Base-by-base conservation (phyloP, 495 filamentous ascomycete genomes). In the Lichina pygmaea region DNA sequence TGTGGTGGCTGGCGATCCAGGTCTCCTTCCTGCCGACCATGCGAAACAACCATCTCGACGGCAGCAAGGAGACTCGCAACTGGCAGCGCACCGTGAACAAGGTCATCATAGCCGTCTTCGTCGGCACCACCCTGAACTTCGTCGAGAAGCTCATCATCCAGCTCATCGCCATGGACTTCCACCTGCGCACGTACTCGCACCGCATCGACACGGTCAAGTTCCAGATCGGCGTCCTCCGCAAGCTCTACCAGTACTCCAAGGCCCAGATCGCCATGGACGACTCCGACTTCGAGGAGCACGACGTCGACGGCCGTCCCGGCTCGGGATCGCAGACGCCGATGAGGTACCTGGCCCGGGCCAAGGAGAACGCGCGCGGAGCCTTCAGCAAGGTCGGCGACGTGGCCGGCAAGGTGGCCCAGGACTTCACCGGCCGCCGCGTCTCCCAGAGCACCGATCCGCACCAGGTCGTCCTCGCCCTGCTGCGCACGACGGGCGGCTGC, bases 81-180 rank as follows among this genome's bases (percentile, higher is more conserved):
- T 94, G 86, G 86, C 75, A 93, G 54, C 65, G 57, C 39, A 71
- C 73, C 10, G 69, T 84, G 48, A 85, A 91, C 65, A 93, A 91
- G 53, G 71, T 97, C 52, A 76, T 97, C 49, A 68, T 91, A 7
- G 67, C 79, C 13, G 54, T 85, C 45, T 86, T 97, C 54, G 77
- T 91, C 32, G 72, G 78, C 49, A 72, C 75, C 0, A 66, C 73
- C 33, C 61, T 94, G 44, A 94, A 97, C 58, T 72, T 89, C 43
- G 65, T 78, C 41, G 84, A 94, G 56, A 97, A 94, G 64, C 79
- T 97, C 47, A 70, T 93, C 50, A 86, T 93, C 47, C 85, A 94
- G 54, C 72, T 93, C 55, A 93, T 97, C 54, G 86, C 86, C 13
- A 80, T 85, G 51, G 83, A 75, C 52, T 94, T 97, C 57, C 86